Conservation (phyloP, 2,329 filamentous ascomycete genomes). For the Camillea tinctor region DNA sequence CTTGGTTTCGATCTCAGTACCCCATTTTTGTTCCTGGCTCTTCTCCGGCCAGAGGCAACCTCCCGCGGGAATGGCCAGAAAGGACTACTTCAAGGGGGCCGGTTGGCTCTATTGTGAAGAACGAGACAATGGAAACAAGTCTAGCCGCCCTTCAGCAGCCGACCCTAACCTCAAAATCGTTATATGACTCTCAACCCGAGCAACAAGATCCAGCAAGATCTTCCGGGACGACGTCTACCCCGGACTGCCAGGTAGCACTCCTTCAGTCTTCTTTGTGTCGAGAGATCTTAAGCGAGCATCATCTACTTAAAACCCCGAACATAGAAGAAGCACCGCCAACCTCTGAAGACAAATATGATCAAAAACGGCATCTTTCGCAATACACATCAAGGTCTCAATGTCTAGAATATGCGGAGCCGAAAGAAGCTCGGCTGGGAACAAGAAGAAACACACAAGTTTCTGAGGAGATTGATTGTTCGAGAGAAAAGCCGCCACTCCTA, state of each 20-base stretch:
- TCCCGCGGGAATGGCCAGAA: conserved; percentile 16
- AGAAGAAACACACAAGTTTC: background rate
- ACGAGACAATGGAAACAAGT: background rate
- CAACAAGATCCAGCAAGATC: background rate
- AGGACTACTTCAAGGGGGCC: conserved; percentile 19
- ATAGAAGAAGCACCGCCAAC: background rate
- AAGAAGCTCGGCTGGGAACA: background rate
- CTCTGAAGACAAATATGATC: background rate
- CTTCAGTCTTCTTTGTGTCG: background rate
- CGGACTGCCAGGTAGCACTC: background rate
- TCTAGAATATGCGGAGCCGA: background rate
- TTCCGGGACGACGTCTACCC: background rate
- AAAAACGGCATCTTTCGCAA: background rate
- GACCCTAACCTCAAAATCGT: background rate
- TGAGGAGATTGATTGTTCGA: background rate
- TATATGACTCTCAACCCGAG: background rate
- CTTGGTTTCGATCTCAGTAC: conserved; percentile 23
- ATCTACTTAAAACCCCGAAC: background rate
- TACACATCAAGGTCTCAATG: background rate
- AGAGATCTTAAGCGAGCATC: background rate
- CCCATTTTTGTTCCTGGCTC: conserved; percentile 15
- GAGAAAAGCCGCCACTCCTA: background rate
- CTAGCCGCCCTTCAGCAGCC: background rate
- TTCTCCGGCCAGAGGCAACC: background rate
- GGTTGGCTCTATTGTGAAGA: background rate